These are phyloP conservation scores for Globisporangium abappressorium DNA, from an alignment of 352 stramenopile species.

Conservation along the genomic window DNA sequence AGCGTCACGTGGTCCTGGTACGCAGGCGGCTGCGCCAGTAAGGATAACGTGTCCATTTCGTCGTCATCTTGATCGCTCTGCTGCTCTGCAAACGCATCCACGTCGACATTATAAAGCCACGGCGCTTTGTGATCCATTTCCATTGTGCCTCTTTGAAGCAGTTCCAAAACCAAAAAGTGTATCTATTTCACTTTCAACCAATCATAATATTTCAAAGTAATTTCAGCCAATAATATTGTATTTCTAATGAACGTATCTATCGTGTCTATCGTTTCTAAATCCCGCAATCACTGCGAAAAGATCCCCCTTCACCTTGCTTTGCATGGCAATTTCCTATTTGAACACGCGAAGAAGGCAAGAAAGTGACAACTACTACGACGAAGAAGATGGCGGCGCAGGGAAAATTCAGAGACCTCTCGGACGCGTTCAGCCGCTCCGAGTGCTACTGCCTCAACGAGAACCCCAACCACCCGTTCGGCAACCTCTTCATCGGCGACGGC, in stretches of 20 bases:
- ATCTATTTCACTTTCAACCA: slow-evolving; percentile 2
- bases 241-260: neutral
- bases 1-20: neutral
- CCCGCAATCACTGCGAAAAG: neutral
- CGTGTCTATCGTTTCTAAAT: slow-evolving; percentile 4
- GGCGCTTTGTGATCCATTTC: slow-evolving; percentile 8
- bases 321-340: slow-evolving; percentile 7
- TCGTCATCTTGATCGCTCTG: neutral
- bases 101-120: slow-evolving; percentile 19
- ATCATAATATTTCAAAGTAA: neutral
- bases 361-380: neutral
- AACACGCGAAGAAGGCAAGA: neutral
- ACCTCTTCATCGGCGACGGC: slow-evolving; percentile 78
- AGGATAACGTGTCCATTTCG: neutral
- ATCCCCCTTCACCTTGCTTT: neutral
- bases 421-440: slow-evolving; percentile 51
- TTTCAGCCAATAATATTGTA: neutral
- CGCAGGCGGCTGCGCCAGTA: neutral
- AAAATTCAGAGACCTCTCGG: slow-evolving; percentile 58
- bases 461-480: slow-evolving; percentile 61
- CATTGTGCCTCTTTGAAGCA: neutral
- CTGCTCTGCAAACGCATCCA: neutral
- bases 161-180: neutral
- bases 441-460: slow-evolving; percentile 84
- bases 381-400: slow-evolving; percentile 1